Evolutionary conservation across 2,329 filamentous ascomycete genomes (phyloP).

Genomic region (Diaporthe humulicola): DNA sequence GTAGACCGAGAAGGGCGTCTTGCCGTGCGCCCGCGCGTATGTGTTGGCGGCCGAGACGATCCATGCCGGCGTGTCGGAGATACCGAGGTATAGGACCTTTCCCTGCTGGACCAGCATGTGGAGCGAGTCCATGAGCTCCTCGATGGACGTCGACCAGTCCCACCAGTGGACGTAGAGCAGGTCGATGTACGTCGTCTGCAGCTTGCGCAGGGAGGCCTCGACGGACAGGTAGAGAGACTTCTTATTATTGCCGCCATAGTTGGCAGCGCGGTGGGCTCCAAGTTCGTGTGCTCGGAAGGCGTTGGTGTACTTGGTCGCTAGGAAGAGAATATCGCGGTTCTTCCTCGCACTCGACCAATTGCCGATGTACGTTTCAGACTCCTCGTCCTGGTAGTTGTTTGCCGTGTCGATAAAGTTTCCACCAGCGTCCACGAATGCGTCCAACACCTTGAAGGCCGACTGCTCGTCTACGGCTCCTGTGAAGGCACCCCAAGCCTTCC

Average conservation of each 20-base stretch:
- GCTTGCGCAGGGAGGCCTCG: conserved; percentile 58
- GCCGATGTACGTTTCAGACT: conserved; percentile 76
- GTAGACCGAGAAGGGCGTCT: conserved; percentile 55
- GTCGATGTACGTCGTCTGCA: conserved; percentile 60
- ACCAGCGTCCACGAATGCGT: conserved; percentile 72
- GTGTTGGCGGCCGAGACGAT: conserved; percentile 54
- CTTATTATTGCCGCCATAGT: conserved; percentile 69
- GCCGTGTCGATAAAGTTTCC: conserved; percentile 80
- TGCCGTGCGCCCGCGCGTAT: conserved; percentile 52
- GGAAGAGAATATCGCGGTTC: conserved; percentile 75
- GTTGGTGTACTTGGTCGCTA: conserved; percentile 76
- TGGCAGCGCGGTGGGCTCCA: conserved; percentile 56
- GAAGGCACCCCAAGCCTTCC: conserved; percentile 13
- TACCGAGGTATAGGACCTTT: conserved; percentile 57
- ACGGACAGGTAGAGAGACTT: conserved; percentile 72
- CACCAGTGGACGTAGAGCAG: conserved; percentile 61
- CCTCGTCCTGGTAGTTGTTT: conserved; percentile 74
- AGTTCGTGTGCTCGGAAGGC: conserved; percentile 56
- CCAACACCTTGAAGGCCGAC: conserved; percentile 72
- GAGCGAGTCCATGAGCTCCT: conserved; percentile 58
- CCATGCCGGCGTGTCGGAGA: conserved; percentile 57
- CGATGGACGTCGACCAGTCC: conserved; percentile 57
- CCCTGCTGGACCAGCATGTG: conserved; percentile 57
- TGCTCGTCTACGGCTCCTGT: conserved; percentile 72
- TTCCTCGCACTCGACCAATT: conserved; percentile 76